These are phyloP conservation scores for Agarophyton chilense DNA, from an alignment of 23 red algal genomes.

Conservation along the genomic window DNA sequence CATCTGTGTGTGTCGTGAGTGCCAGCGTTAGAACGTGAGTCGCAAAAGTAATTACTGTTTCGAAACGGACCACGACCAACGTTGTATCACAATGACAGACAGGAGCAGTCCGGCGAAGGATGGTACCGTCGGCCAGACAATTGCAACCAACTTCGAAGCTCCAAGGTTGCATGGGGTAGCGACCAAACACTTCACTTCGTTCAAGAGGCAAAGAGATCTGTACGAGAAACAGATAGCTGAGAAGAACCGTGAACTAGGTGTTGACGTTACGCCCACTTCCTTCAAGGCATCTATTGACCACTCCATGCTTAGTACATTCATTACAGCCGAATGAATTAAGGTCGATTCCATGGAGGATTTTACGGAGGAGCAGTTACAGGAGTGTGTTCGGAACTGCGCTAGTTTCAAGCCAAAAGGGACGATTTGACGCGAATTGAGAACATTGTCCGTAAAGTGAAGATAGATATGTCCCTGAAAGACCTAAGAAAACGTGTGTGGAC, in stretches of 20 bases:
- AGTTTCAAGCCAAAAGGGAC: not conserved
- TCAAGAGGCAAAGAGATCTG: constrained; percentile 17
- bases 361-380: constrained; percentile 41
- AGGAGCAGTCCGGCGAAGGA: not conserved
- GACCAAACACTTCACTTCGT: constrained; percentile 43
- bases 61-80: not conserved
- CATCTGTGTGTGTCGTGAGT: not conserved
- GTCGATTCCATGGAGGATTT: constrained; percentile 3
- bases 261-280: constrained; percentile 10
- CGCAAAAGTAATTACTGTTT: constrained; percentile 2
- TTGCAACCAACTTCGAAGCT: constrained; percentile 7
- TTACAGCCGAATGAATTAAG: constrained; percentile 24
- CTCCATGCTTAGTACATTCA: not conserved
- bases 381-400: constrained; percentile 12
- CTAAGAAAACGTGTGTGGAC: constrained; percentile 31
- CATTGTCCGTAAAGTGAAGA: constrained; percentile 5
- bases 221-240: constrained; percentile 60
- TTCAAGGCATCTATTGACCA: constrained; percentile 54
- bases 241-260: constrained; percentile 36
- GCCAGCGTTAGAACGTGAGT: not conserved
- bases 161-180: constrained; percentile 22
- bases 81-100: constrained; percentile 10
- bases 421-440: not conserved
- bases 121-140: constrained; percentile 12
- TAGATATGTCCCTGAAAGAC: constrained; percentile 25